A percentile compares a stretch with the other conserved stretches of the same genome.
These are phyloP conservation scores for Wickerhamiella allomyrinae DNA, from an alignment of 805 yeast species.

Conservation along the genomic window DNA sequence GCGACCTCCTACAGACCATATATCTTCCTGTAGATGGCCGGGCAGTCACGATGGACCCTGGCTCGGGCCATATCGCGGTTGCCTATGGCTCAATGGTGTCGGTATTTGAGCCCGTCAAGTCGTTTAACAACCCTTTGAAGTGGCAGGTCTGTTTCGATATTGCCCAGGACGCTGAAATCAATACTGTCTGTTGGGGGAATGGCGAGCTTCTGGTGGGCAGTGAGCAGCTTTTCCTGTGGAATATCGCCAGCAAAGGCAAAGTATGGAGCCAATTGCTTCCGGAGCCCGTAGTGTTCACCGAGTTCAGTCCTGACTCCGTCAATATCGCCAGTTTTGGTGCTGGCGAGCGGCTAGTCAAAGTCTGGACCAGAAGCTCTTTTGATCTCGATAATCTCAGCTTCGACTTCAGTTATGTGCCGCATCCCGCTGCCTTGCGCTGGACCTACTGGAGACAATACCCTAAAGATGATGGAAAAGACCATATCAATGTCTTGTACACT, in stretches of 20 bases:
- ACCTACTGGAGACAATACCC: constrained; percentile 40
- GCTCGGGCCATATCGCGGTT: constrained; percentile 36
- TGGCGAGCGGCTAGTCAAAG: constrained; percentile 53
- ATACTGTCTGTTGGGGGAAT: neutral
- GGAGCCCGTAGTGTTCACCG: constrained; percentile 41
- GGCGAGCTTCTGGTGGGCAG: constrained; percentile 2
- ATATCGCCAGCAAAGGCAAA: neutral
- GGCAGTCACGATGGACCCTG: constrained; percentile 48
- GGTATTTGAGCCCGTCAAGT: constrained; percentile 16
- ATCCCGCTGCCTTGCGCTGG: constrained; percentile 41
- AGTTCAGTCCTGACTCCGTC: constrained; percentile 53
- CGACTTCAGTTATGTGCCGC: constrained; percentile 56
- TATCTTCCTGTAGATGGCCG: constrained; percentile 53
- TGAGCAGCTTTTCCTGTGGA: neutral
- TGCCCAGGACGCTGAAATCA: constrained; percentile 15
- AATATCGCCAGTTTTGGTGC: constrained; percentile 50
- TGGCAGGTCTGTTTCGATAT: constrained; percentile 2
- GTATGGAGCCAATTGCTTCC: constrained; percentile 42
- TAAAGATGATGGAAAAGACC: constrained; percentile 19
- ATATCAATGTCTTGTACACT: constrained; percentile 46
- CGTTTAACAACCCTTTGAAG: constrained; percentile 13
- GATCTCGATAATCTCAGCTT: constrained; percentile 50
- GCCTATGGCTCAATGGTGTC: constrained; percentile 12
- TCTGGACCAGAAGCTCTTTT: constrained; percentile 65
- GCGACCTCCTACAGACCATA: constrained; percentile 54